phyloP scores from a whole-genome alignment of 768 basidiomycete species.

The Rhizopogon rudus region DNA sequence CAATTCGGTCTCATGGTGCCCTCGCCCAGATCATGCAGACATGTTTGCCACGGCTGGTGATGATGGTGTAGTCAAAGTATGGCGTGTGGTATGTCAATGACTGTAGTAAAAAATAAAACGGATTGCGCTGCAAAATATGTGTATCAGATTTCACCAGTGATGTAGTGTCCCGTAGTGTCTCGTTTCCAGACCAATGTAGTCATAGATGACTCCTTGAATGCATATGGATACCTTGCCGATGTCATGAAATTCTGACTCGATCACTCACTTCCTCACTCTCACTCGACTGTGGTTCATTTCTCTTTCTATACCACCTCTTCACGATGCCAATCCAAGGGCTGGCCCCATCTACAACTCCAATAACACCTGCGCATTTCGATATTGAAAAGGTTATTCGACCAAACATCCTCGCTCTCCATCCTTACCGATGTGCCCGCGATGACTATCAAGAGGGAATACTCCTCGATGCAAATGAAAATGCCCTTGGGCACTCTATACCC shows the following conservation, averaged over 20 bases:
- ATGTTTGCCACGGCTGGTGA: slow-evolving; percentile 83
- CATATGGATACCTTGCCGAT: no score
- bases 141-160: no score
- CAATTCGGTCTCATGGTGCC: slow-evolving; percentile 84
- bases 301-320: background rate
- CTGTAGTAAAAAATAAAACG: no score
- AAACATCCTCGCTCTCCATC: slow-evolving; percentile 87
- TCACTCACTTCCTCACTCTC: background rate
- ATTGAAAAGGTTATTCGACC: slow-evolving; percentile 84
- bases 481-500: slow-evolving; percentile 80
- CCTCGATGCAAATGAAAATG: slow-evolving; percentile 97
- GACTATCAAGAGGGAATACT: slow-evolving; percentile 91
- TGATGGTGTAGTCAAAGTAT: slow-evolving; percentile 79
- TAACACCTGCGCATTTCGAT: slow-evolving; percentile 75
- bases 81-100: slow-evolving; percentile 40
- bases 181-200: no score
- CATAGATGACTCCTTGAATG: no score
- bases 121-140: background rate
- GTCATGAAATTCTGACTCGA: background rate
- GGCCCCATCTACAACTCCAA: slow-evolving; percentile 33
- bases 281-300: background rate
- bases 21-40: slow-evolving; percentile 54
- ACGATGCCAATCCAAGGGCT: slow-evolving; percentile 68
- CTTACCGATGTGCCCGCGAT: slow-evolving; percentile 94
- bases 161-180: no score